Conservation (phyloP, 208 protist species). For the Vickermania ingenoplastis region DNA sequence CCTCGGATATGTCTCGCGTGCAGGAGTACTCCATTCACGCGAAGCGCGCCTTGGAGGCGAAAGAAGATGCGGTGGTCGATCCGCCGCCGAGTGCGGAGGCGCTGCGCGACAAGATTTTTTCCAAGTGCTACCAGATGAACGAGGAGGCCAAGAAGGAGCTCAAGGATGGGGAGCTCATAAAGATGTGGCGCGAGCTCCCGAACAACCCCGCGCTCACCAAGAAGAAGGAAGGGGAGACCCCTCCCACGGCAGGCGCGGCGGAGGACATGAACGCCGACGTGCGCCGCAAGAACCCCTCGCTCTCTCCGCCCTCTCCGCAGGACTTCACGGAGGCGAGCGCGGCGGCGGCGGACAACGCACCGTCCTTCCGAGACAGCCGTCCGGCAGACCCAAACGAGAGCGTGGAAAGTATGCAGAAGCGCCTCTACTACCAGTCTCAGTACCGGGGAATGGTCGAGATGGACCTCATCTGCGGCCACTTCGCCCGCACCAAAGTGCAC, state of each 20-base stretch:
- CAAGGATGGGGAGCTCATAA: slow-evolving; percentile 17
- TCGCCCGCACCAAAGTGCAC: slow-evolving; percentile 46
- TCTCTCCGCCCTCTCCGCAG: background rate
- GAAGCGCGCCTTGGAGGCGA: background rate
- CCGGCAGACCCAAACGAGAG: slow-evolving; percentile 37
- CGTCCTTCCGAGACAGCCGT: slow-evolving; percentile 59
- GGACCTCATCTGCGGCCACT: slow-evolving; percentile 82
- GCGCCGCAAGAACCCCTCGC: background rate
- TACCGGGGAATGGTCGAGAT: slow-evolving; percentile 88
- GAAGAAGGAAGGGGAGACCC: background rate
- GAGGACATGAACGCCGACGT: background rate
- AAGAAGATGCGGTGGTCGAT: no score
- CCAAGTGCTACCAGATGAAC: background rate
- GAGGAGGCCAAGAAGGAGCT: background rate
- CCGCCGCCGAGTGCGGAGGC: no score
- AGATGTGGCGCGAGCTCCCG: slow-evolving; percentile 13
- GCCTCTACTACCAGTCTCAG: slow-evolving; percentile 68
- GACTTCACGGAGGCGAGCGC: slow-evolving; percentile 3
- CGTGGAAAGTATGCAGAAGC: slow-evolving; percentile 55
- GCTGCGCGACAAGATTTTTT: background rate
- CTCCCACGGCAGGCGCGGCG: background rate
- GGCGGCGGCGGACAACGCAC: slow-evolving; percentile 25
- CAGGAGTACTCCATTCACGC: background rate
- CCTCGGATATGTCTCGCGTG: background rate
- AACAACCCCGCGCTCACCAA: background rate